These are phyloP conservation scores for Zasmidium cellare DNA, from an alignment of 2,329 filamentous ascomycete genomes.

Conservation along the genomic window DNA sequence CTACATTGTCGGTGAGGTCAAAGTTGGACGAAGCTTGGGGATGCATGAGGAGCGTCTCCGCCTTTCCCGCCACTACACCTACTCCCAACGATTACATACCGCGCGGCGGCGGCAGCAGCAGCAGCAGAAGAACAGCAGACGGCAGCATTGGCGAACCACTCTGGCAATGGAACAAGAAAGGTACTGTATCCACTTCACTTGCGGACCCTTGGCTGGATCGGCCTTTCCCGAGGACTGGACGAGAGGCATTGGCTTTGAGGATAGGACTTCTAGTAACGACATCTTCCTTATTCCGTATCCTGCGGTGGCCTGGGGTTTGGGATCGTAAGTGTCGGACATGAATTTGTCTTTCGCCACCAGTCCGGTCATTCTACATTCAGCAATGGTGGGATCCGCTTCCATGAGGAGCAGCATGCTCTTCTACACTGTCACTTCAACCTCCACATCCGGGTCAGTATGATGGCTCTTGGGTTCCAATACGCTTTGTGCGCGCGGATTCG, in stretches of 20 bases:
- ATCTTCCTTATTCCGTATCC: too few species aligned
- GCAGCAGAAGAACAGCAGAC: neutral
- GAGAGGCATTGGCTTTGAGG: neutral
- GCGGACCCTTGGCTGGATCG: neutral
- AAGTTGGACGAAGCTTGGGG: slow-evolving; percentile 22
- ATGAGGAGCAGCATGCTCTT: too few species aligned
- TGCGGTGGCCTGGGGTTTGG: too few species aligned
- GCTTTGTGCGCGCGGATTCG: too few species aligned
- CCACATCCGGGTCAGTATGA: too few species aligned
- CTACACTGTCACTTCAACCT: too few species aligned
- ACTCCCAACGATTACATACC: neutral
- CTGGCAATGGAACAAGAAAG: neutral
- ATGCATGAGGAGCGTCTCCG: slow-evolving; percentile 22
- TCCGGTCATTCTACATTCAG: too few species aligned
- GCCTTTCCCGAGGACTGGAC: neutral
- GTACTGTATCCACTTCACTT: neutral
- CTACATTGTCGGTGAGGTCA: slow-evolving; percentile 21
- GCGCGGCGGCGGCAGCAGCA: neutral
- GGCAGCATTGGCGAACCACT: neutral
- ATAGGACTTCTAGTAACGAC: too few species aligned
- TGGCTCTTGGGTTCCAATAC: too few species aligned
- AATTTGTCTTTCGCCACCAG: too few species aligned
- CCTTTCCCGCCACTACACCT: slow-evolving; percentile 7
- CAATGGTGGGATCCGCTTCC: too few species aligned
- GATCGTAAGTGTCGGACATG: too few species aligned